phyloP scores from a whole-genome alignment of 164 flowering plant genomes.

The Magnolia kwangsiensis region DNA sequence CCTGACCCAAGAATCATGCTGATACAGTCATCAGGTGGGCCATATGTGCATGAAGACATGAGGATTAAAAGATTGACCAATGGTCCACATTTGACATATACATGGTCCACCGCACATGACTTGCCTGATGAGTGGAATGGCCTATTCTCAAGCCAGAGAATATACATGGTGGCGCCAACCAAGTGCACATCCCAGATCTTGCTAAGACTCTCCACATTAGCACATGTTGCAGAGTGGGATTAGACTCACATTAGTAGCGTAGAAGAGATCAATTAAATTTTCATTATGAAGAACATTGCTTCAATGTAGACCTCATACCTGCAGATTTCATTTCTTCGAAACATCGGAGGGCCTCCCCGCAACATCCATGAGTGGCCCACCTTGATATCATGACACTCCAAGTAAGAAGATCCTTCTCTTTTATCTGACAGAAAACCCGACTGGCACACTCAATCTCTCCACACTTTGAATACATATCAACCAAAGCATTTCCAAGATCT shows the following conservation, averaged over 20 bases:
- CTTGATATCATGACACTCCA: conserved; percentile 61
- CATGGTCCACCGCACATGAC: no score
- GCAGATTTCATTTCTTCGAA: conserved; percentile 40
- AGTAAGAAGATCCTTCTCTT: conserved; percentile 39
- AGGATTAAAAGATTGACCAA: background rate
- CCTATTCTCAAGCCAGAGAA: background rate
- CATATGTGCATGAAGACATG: background rate
- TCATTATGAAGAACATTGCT: background rate
- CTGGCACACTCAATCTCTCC: conserved; percentile 36
- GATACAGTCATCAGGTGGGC: background rate
- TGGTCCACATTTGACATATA: background rate
- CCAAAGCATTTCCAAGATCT: conserved; percentile 35
- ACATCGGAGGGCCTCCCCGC: conserved; percentile 37
- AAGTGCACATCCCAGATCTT: background rate
- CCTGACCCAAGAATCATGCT: background rate
- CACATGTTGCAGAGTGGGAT: background rate
- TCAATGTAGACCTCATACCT: conserved; percentile 12
- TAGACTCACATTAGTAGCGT: background rate
- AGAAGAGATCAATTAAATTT: background rate
- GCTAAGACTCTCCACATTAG: background rate
- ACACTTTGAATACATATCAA: conserved; percentile 53
- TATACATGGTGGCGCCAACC: background rate
- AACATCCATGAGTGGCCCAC: conserved; percentile 48
- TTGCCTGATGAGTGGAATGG: no score
- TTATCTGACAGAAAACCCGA: conserved; percentile 27